These are phyloP conservation scores for Boletellus sp. DNA, from an alignment of 768 basidiomycete species.

Conservation along the genomic window DNA sequence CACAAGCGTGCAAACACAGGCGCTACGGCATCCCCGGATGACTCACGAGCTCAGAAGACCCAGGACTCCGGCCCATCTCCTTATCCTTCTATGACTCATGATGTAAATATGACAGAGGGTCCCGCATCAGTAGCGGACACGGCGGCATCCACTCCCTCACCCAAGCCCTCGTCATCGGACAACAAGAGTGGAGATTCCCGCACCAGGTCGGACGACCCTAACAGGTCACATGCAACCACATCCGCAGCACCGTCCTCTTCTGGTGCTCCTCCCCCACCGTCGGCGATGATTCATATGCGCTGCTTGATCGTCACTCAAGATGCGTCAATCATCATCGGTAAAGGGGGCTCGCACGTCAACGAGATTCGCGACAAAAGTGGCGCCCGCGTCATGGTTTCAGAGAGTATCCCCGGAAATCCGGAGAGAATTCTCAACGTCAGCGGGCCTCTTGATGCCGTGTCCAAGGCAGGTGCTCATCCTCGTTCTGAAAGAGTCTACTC, in stretches of 20 bases:
- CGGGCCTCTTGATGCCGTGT: conserved; percentile 96
- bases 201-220: conserved; percentile 33
- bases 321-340: conserved; percentile 98
- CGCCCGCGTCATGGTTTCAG: conserved; percentile 94
- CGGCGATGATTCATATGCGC: conserved; percentile 92
- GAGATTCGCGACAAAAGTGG: conserved; percentile 98
- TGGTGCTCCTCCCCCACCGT: conserved; percentile 49
- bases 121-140: conserved; percentile 38
- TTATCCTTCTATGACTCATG: conserved; percentile 40
- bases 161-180: conserved; percentile 41
- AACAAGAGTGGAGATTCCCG: conserved; percentile 40
- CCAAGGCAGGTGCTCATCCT: conserved; percentile 62
- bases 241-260: conserved; percentile 50
- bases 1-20: conserved; percentile 85
- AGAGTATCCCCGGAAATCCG: conserved; percentile 98
- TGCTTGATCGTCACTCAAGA: conserved; percentile 99
- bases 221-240: conserved; percentile 44
- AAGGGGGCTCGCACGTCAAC: conserved; percentile 92
- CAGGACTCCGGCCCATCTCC: conserved; percentile 41
- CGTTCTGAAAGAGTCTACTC: neutral
- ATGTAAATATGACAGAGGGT: conserved; percentile 64
- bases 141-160: conserved; percentile 58
- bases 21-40: conserved; percentile 59
- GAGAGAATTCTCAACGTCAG: conserved; percentile 97
- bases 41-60: conserved; percentile 47